Conservation (phyloP, 129 eudicot species). For the Saposhnikovia divaricata region DNA sequence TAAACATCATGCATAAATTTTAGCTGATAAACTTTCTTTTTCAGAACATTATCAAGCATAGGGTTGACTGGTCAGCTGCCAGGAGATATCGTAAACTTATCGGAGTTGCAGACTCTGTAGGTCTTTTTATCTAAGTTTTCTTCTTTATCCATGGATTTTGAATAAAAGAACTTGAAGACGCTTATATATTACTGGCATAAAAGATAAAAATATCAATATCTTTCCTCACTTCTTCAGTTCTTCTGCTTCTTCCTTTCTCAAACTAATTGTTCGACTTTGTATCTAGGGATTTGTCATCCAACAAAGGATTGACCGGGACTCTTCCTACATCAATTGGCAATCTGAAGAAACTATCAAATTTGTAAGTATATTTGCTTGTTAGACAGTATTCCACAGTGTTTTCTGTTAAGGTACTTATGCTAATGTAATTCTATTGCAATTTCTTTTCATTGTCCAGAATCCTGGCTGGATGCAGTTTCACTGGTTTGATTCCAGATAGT, state of each 20-base stretch:
- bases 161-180: neutral
- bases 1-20: neutral
- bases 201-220: neutral
- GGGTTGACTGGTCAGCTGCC: slow-evolving; percentile 45
- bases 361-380: slow-evolving; percentile 46
- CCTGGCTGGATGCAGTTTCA: slow-evolving; percentile 80
- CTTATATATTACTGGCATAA: neutral
- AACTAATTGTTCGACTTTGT: neutral
- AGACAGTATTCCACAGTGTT: neutral
- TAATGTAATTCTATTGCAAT: neutral
- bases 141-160: neutral
- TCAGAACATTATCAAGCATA: slow-evolving; percentile 63
- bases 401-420: neutral
- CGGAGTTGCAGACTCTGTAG: slow-evolving; percentile 68
- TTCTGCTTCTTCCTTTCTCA: neutral
- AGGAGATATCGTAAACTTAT: slow-evolving; percentile 50
- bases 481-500: slow-evolving; percentile 59
- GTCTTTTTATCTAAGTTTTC: slow-evolving; percentile 18
- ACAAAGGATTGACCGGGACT: slow-evolving; percentile 59
- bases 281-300: slow-evolving; percentile 84
- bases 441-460: slow-evolving; percentile 31
- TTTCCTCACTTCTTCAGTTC: neutral
- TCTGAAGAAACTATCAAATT: slow-evolving; percentile 46
- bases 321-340: slow-evolving; percentile 67
- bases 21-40: slow-evolving; percentile 12